Evolutionary conservation across 2,329 filamentous ascomycete species (phyloP).

Genomic region (Diaporthe nobilis): DNA sequence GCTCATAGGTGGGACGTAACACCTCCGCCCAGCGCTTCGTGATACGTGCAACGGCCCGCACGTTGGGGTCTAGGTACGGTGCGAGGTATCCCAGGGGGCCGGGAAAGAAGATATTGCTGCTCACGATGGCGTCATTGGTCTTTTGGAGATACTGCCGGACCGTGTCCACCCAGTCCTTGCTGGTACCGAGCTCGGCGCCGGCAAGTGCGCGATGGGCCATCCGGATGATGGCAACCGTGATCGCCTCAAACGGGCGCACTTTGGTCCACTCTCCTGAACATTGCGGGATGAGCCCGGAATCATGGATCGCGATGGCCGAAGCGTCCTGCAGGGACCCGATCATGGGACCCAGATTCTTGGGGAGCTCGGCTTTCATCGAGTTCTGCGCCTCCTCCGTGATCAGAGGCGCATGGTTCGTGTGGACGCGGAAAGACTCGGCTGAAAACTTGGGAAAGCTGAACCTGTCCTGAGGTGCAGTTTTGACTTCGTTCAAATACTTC

Average conservation of each 20-base stretch:
- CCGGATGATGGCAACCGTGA: neutral
- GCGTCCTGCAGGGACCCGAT: too few species aligned
- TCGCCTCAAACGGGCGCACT: neutral
- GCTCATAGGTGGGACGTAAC: neutral
- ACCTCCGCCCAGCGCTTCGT: neutral
- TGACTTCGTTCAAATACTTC: neutral
- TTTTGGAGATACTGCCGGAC: neutral
- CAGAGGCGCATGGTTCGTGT: neutral
- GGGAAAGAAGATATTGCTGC: neutral
- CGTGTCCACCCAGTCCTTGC: neutral
- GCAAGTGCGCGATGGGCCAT: neutral
- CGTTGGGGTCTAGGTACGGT: neutral
- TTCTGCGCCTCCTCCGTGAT: too few species aligned
- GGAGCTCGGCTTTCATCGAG: too few species aligned
- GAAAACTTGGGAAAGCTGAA: constrained; percentile 10
- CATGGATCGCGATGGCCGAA: too few species aligned
- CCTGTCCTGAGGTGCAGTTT: neutral
- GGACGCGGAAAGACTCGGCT: neutral
- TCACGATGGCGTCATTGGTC: neutral
- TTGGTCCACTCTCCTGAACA: neutral
- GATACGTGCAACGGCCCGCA: neutral
- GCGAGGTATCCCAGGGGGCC: neutral
- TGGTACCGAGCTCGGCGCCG: neutral
- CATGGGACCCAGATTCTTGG: too few species aligned
- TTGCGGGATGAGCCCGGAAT: neutral